These are phyloP conservation scores for Pyrrhoderma noxium DNA, from an alignment of 1,284 basidiomycete species.

Conservation along the genomic window DNA sequence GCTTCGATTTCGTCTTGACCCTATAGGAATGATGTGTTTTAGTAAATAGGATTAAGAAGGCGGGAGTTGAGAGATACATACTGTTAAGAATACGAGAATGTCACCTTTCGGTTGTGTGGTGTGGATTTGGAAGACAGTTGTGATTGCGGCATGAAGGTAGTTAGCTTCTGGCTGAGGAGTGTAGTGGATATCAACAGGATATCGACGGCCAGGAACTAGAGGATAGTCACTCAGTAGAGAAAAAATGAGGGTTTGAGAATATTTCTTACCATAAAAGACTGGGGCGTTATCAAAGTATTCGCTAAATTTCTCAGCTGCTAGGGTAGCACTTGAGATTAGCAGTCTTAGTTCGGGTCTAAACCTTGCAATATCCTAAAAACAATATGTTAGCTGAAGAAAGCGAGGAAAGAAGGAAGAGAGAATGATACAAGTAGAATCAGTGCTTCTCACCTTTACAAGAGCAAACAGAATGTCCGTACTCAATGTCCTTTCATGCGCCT, in stretches of 20 bases:
- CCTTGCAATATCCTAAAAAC: conserved; percentile 83
- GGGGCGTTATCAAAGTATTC: conserved; percentile 94
- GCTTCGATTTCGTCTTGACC: conserved; percentile 99
- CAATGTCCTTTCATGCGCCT: conserved; percentile 92
- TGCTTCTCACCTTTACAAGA: conserved; percentile 79
- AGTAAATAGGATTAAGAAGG: not conserved
- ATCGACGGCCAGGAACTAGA: conserved; percentile 90
- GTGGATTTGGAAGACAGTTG: conserved; percentile 98
- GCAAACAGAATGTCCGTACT: conserved; percentile 97
- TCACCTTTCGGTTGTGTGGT: conserved; percentile 98
- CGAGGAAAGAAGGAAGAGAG: too few species aligned
- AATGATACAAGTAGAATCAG: conserved; percentile 9
- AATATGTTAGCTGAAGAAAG: conserved; percentile 17
- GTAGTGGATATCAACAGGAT: conserved; percentile 98
- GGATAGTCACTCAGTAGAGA: not conserved
- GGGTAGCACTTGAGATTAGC: conserved; percentile 92
- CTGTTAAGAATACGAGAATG: conserved; percentile 94
- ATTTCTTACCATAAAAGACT: conserved; percentile 74
- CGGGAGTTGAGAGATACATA: conserved; percentile 30
- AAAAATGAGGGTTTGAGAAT: not conserved
- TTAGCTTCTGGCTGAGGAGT: conserved; percentile 97
- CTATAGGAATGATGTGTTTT: conserved; percentile 29
- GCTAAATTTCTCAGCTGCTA: conserved; percentile 95
- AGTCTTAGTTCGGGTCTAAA: conserved; percentile 89
- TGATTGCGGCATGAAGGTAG: conserved; percentile 97